phyloP scores from a whole-genome alignment of 495 filamentous ascomycete genomes.

The Aspergillus sclerotiicarbonarius region DNA sequence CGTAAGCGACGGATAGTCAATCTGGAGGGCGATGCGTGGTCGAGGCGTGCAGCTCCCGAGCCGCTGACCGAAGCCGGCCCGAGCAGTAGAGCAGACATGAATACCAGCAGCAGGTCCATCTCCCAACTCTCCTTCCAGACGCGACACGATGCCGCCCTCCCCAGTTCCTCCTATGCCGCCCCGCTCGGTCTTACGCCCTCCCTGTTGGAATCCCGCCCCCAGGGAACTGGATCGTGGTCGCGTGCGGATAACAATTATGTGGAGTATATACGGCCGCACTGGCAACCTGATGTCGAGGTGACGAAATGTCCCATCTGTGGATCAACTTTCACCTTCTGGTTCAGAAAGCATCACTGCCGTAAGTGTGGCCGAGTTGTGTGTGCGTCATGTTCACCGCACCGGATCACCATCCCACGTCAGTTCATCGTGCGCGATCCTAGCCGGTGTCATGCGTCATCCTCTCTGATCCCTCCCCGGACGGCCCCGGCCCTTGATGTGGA shows the following conservation, averaged over 20 bases:
- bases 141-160: constrained; percentile 8
- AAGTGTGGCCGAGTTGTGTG: constrained; percentile 97
- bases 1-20: constrained; percentile 41
- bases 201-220: constrained; percentile 9
- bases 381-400: constrained; percentile 84
- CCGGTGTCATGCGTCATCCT: constrained; percentile 17
- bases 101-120: constrained; percentile 25
- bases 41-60: constrained; percentile 25
- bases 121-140: constrained; percentile 20
- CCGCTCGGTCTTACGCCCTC: constrained; percentile 43
- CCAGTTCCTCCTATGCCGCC: constrained; percentile 34
- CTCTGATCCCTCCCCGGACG: constrained; percentile 19
- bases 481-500: constrained; percentile 42
- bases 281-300: constrained; percentile 84
- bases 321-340: constrained; percentile 77
- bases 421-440: constrained; percentile 73
- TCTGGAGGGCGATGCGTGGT: constrained; percentile 24
- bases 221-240: constrained; percentile 14
- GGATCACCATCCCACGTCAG: constrained; percentile 89
- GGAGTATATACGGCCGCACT: constrained; percentile 58
- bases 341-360: constrained; percentile 91
- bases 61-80: constrained; percentile 13
- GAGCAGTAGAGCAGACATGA: constrained; percentile 16
- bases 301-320: constrained; percentile 78
- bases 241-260: constrained; percentile 17